These are phyloP conservation scores for Porogramme epimiltina DNA, from an alignment of 1,284 basidiomycete species.

Conservation along the genomic window DNA sequence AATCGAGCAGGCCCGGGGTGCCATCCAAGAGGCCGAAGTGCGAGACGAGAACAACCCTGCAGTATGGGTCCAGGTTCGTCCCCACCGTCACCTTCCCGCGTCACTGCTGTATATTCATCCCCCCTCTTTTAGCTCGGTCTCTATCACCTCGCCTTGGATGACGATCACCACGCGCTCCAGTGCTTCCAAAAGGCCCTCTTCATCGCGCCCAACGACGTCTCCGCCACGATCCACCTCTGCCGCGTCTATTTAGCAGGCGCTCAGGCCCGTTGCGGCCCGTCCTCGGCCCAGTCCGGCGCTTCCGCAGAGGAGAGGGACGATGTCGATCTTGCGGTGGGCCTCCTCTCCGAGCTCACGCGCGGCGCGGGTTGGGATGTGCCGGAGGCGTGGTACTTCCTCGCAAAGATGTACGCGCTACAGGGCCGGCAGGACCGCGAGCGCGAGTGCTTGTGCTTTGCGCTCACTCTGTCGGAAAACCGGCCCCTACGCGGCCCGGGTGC, in stretches of 20 bases:
- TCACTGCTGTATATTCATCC: neutral
- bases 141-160: slow-evolving; percentile 64
- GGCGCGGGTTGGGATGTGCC: slow-evolving; percentile 85
- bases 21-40: slow-evolving; percentile 95
- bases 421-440: slow-evolving; percentile 70
- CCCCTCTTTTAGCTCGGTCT: slow-evolving; percentile 63
- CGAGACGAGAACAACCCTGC: slow-evolving; percentile 84
- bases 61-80: slow-evolving; percentile 93
- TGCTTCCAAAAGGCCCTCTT: slow-evolving; percentile 85
- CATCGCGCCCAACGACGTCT: slow-evolving; percentile 73
- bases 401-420: slow-evolving; percentile 76
- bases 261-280: slow-evolving; percentile 21
- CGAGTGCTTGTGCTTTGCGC: slow-evolving; percentile 75
- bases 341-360: slow-evolving; percentile 62
- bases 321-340: slow-evolving; percentile 73
- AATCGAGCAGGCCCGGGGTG: slow-evolving; percentile 85
- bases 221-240: slow-evolving; percentile 77
- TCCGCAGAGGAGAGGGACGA: slow-evolving; percentile 44
- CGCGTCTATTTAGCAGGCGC: slow-evolving; percentile 65
- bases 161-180: slow-evolving; percentile 65
- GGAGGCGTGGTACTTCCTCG: slow-evolving; percentile 91
- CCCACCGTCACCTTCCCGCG: too few relatives aligned
- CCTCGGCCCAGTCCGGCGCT: too few relatives aligned
- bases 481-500: slow-evolving; percentile 63
- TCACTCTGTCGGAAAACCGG: slow-evolving; percentile 71